Evolutionary conservation across 768 basidiomycete genomes (phyloP), one percentile per base, ranked within the genome.

Genomic region (Lanmaoa rubissima): DNA sequence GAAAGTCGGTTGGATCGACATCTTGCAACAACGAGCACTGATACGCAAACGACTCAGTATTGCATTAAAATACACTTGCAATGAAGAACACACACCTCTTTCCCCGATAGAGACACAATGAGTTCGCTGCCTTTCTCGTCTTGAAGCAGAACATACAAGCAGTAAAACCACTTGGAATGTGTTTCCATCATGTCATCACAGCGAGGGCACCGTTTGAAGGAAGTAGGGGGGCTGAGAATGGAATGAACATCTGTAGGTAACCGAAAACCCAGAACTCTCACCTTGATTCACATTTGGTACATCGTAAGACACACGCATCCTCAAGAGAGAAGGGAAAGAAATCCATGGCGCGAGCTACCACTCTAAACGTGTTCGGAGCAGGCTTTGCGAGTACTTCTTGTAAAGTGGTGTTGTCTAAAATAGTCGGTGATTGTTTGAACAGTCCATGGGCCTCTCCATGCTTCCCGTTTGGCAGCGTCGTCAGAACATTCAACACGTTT

Each of bases 101-200:
- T 72, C 39, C 82, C 78, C 32, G 75, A 77, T n/a, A 84, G 71
- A 6, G 79, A 77, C 3, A 87, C 71, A 6, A 73, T 66, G 16
- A 87, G 63, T 35, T 73, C 68, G 4, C 65, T 54, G 5, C 76
- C 78, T 12, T 72, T 65, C 36, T 77, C 76, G 54, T 89, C 86
- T 62, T 82, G 73, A 16, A 88, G 63, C 38, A 72, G 71, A 48
- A 88, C 55, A 51, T 74, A 79, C 51, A 88, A 68, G 48, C 78
- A 69, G 54, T 79, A 88, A 47, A 73, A 68, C 53, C 78, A 78
- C 36, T 72, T 75, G 46, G 79, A 76, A 57, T 78, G 79, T 48
- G 80, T 77, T 40, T 79, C 73, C 36, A 82, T 77, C 62, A 77
- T 75, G 63, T 86, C 82, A 48, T 74, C 72, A 64, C 88, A 89